Evolutionary conservation across 768 basidiomycete genomes (phyloP).

Genomic region (Amanita fuliginea): DNA sequence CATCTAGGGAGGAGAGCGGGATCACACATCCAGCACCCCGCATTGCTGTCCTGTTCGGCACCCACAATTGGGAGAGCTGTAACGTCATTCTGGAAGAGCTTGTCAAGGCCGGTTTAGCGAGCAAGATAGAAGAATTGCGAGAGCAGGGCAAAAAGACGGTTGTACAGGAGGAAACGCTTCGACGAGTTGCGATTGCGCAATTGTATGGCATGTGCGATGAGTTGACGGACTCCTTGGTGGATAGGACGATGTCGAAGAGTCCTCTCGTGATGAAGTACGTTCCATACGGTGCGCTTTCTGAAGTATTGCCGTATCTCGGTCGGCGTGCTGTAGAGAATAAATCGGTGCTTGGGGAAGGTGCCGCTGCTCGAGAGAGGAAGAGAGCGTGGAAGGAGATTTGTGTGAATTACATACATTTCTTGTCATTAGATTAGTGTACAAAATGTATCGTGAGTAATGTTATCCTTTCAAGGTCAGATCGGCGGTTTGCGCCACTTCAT

Average conservation of each 20-base stretch:
- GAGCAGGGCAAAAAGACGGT: constrained; percentile 11
- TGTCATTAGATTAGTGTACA: too few species aligned
- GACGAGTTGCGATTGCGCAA: constrained; percentile 68
- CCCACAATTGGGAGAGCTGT: constrained; percentile 73
- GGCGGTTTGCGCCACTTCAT: neutral
- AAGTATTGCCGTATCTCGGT: constrained; percentile 85
- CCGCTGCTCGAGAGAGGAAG: constrained; percentile 49
- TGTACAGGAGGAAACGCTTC: constrained; percentile 45
- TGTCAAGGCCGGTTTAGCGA: constrained; percentile 42
- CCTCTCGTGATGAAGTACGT: constrained; percentile 77
- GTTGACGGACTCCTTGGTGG: constrained; percentile 60
- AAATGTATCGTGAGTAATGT: neutral
- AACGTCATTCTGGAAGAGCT: constrained; percentile 51
- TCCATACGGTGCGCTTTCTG: constrained; percentile 63
- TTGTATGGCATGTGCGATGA: constrained; percentile 86
- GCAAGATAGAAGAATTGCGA: constrained; percentile 14
- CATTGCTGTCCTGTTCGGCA: constrained; percentile 73
- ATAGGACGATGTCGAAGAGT: constrained; percentile 33
- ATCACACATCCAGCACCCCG: constrained; percentile 6
- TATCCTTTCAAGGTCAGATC: neutral
- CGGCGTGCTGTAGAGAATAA: constrained; percentile 92
- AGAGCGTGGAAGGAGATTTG: constrained; percentile 45
- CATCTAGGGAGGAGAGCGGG: neutral
- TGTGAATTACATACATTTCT: constrained; percentile 8
- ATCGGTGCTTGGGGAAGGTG: constrained; percentile 66